Evolutionary conservation across 2,329 filamentous ascomycete genomes (phyloP).

Genomic region (Neofusicoccum parvum): DNA sequence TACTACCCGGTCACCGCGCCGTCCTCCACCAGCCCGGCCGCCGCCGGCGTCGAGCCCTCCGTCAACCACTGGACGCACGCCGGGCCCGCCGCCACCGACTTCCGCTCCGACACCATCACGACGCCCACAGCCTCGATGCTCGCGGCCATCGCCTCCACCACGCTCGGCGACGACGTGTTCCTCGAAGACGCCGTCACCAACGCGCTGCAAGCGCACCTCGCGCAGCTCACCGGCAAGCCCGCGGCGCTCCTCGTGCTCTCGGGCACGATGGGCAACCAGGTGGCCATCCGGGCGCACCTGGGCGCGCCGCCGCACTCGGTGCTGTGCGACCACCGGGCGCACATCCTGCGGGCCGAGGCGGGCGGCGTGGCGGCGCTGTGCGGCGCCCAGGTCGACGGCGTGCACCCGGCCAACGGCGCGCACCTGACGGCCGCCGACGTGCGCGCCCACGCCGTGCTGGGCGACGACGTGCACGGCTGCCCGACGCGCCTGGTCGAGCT

Average conservation of each 20-base stretch:
- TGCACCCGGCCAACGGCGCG: constrained; percentile 69
- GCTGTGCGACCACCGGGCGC: constrained; percentile 75
- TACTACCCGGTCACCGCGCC: constrained; percentile 11
- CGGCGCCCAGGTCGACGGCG: constrained; percentile 68
- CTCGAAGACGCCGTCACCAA: constrained; percentile 78
- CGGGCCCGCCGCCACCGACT: constrained; percentile 58
- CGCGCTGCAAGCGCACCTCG: constrained; percentile 73
- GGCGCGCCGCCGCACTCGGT: constrained; percentile 78
- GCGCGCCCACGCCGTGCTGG: constrained; percentile 63
- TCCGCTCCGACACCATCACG: constrained; percentile 51
- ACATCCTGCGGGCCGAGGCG: constrained; percentile 73
- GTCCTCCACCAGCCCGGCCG: neutral
- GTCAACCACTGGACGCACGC: constrained; percentile 40
- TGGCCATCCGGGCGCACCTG: constrained; percentile 77
- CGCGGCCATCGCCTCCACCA: constrained; percentile 70
- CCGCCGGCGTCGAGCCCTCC: constrained; percentile 4
- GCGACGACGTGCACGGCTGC: constrained; percentile 73
- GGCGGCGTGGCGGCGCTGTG: constrained; percentile 70
- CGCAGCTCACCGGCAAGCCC: constrained; percentile 73
- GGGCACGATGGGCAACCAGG: constrained; percentile 93
- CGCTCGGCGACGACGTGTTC: constrained; percentile 82
- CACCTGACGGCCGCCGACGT: constrained; percentile 80
- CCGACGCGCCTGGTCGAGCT: constrained; percentile 80
- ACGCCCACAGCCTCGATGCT: constrained; percentile 69
- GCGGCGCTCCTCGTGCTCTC: constrained; percentile 79